A percentile compares a stretch with the other conserved stretches of the same genome.
Evolutionary conservation across 768 basidiomycete species (phyloP).

Genomic region (Grammothele lineata): DNA sequence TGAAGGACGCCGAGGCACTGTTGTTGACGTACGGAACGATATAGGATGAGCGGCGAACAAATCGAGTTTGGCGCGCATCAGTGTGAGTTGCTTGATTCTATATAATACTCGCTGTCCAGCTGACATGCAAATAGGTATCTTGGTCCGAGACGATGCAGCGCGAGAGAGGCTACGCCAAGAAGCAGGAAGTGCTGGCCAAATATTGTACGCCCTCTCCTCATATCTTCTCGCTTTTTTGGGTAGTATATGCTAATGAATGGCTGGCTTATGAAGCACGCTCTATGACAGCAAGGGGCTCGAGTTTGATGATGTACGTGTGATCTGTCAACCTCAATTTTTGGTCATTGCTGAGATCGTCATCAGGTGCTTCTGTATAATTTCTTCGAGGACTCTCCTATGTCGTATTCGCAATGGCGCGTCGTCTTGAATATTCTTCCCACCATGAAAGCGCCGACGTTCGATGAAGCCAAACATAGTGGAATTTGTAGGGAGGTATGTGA

Average conservation of each 20-base stretch:
- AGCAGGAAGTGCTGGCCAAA: slow-evolving; percentile 52
- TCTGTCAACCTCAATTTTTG: not conserved
- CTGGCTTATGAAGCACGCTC: too few species aligned
- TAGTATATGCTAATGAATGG: too few species aligned
- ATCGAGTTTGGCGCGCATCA: slow-evolving; percentile 64
- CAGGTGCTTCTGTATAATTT: slow-evolving; percentile 75
- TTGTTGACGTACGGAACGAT: too few species aligned
- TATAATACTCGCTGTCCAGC: not conserved
- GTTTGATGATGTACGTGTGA: slow-evolving; percentile 50
- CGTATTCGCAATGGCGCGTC: slow-evolving; percentile 54
- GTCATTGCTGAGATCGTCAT: not conserved
- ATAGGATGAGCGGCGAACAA: slow-evolving; percentile 40
- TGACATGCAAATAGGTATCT: slow-evolving; percentile 43
- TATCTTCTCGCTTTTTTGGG: too few species aligned
- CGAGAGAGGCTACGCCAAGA: slow-evolving; percentile 41
- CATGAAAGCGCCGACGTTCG: slow-evolving; percentile 42
- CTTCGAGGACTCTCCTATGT: slow-evolving; percentile 58
- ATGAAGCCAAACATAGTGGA: slow-evolving; percentile 45
- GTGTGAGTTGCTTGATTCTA: slow-evolving; percentile 41
- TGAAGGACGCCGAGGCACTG: too few species aligned
- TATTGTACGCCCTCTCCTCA: too few species aligned
- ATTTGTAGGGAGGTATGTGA: slow-evolving; percentile 53
- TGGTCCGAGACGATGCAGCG: slow-evolving; percentile 61
- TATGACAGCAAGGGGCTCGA: slow-evolving; percentile 67
- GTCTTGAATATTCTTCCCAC: slow-evolving; percentile 41